Evolutionary conservation across 2,329 filamentous ascomycete genomes (phyloP).

Genomic region (Elsinoe fawcettii): DNA sequence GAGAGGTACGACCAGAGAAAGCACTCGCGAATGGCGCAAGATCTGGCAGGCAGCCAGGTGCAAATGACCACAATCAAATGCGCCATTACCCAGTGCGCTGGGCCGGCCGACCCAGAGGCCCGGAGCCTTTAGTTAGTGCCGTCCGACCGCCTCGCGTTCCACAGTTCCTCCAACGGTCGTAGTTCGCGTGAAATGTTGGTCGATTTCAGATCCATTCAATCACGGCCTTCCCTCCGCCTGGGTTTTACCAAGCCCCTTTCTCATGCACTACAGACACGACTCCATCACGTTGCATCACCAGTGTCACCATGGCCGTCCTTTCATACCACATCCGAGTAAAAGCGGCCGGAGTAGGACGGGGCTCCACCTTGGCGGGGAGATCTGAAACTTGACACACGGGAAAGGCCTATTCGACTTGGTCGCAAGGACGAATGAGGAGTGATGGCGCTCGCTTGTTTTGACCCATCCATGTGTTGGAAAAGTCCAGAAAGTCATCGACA

Average conservation of each 20-base stretch:
- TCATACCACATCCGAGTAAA: not conserved
- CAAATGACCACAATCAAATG: constrained; percentile 4
- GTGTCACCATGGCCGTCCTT: not conserved
- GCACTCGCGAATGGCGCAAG: not conserved
- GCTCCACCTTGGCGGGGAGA: not conserved
- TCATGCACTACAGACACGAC: not conserved
- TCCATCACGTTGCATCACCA: constrained; percentile 1
- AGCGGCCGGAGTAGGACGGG: not conserved
- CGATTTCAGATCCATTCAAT: not conserved
- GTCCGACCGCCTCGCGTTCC: constrained; percentile 2
- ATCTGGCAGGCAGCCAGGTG: constrained; percentile 2
- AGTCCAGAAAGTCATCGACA: not conserved
- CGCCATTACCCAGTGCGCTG: constrained; percentile 5
- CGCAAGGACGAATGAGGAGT: not conserved
- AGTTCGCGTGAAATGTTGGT: constrained; percentile 2
- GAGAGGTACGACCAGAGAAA: not conserved
- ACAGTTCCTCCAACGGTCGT: constrained; percentile 7
- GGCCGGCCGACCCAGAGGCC: constrained; percentile 1
- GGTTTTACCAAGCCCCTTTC: not conserved
- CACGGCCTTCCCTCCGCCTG: not conserved
- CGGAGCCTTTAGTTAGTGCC: constrained; percentile 1
- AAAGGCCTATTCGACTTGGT: not conserved
- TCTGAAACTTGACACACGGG: constrained; percentile 13
- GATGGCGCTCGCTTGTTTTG: constrained; percentile 8
- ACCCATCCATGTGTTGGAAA: not conserved